Percentiles rank a stretch among this genome's conserved stretches.
Evolutionary conservation across 768 basidiomycete genomes (phyloP).

Genomic region (Lactarius tabidus): DNA sequence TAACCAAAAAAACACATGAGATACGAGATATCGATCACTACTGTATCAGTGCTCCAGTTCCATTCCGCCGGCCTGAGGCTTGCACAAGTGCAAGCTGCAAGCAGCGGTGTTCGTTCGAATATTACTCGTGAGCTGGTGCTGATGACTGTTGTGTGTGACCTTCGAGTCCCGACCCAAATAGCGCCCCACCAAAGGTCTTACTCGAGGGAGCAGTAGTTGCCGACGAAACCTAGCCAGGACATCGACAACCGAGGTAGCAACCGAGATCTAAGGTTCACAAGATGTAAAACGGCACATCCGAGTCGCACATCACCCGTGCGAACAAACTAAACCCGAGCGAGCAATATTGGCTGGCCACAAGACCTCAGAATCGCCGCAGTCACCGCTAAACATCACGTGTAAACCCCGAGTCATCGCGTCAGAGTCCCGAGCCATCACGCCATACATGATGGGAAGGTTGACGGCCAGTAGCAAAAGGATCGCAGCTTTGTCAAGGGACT

Average conservation of each 20-base stretch:
- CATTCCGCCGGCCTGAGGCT: no score
- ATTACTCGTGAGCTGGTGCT: no score
- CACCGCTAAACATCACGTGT: slow-evolving; percentile 10
- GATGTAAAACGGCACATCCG: background rate
- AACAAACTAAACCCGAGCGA: background rate
- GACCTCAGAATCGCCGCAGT: background rate
- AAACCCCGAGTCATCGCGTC: slow-evolving; percentile 21
- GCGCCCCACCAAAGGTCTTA: background rate
- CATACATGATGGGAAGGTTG: background rate
- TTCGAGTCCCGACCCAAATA: no score
- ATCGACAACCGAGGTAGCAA: background rate
- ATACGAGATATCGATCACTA: no score
- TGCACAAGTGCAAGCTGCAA: no score
- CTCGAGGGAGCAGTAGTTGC: no score
- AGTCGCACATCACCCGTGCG: background rate
- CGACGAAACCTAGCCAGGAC: no score
- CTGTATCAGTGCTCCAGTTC: no score
- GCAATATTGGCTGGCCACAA: background rate
- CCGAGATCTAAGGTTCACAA: background rate
- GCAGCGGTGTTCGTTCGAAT: no score
- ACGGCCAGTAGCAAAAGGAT: background rate
- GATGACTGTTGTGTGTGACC: no score
- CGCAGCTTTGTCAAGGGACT: background rate
- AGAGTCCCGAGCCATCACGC: slow-evolving; percentile 26
- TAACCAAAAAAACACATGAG: no score